A percentile compares a stretch with the other conserved stretches of the same genome.
Evolutionary conservation across 257 asterid species (phyloP).

Genomic region (Solanum boliviense): DNA sequence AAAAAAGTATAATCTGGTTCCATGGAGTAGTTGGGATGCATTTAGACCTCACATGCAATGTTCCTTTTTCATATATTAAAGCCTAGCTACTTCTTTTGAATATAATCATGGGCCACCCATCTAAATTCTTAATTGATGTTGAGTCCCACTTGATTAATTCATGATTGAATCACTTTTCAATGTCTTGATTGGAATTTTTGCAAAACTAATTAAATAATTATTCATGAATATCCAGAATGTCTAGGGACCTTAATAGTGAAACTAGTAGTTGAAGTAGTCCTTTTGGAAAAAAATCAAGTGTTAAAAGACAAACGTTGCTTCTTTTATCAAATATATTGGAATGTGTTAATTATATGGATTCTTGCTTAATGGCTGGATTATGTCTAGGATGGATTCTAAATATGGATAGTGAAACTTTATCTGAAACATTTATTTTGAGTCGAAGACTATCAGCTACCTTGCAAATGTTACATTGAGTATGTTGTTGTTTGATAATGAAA

Average conservation of each 20-base stretch:
- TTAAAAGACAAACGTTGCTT: neutral
- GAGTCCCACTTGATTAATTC: neutral
- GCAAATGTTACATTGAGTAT: neutral
- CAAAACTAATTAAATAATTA: neutral
- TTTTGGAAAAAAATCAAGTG: neutral
- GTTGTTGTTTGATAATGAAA: neutral
- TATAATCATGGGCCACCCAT: neutral
- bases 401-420: neutral
- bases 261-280: neutral
- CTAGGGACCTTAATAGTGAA: neutral
- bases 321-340: neutral
- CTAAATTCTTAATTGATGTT: neutral
- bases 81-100: neutral
- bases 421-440: neutral
- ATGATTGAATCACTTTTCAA: neutral
- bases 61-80: neutral
- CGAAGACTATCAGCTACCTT: neutral
- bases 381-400: neutral
- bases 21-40: neutral
- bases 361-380: neutral
- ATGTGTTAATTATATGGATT: neutral
- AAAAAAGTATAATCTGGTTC: conserved; percentile 5
- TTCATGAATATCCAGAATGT: neutral
- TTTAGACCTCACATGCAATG: conserved; percentile 6
- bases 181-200: neutral